Conservation (phyloP, 2,329 filamentous ascomycete species). For the Botrytis fragariae region DNA sequence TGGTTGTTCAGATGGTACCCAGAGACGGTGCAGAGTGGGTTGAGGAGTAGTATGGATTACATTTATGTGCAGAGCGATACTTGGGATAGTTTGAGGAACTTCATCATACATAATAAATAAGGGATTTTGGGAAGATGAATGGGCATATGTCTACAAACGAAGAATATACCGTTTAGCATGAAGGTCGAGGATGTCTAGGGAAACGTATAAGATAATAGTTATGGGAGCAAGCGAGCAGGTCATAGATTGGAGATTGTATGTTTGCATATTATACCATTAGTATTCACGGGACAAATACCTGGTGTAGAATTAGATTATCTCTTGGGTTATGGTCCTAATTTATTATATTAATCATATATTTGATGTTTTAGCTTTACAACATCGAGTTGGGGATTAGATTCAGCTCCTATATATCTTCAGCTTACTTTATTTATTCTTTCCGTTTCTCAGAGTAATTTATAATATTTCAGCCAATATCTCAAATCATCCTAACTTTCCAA, state of each 20-base stretch:
- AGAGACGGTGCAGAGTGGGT: slow-evolving; percentile 83
- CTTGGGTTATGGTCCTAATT: not conserved
- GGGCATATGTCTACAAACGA: not conserved
- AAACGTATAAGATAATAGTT: not conserved
- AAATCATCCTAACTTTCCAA: not conserved
- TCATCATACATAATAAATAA: slow-evolving; percentile 79
- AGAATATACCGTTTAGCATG: not conserved
- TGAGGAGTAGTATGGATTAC: slow-evolving; percentile 95
- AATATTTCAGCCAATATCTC: not conserved
- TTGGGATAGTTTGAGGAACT: slow-evolving; percentile 82
- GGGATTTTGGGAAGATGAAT: not conserved
- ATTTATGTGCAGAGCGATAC: slow-evolving; percentile 88
- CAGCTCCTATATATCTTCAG: not conserved
- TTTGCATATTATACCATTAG: not conserved
- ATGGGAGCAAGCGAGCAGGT: not conserved
- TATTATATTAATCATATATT: slow-evolving; percentile 9
- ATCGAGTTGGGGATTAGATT: not conserved
- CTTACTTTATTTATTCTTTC: not conserved
- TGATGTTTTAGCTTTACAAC: not conserved
- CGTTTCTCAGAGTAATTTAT: not conserved
- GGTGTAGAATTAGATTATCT: slow-evolving; percentile 15
- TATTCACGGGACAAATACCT: not conserved
- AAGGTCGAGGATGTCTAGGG: not conserved
- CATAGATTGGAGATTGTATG: slow-evolving; percentile 9
- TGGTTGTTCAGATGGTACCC: slow-evolving; percentile 91